phyloP scores from a whole-genome alignment of 331 rosid species.

The Phaseolus coccineus region DNA sequence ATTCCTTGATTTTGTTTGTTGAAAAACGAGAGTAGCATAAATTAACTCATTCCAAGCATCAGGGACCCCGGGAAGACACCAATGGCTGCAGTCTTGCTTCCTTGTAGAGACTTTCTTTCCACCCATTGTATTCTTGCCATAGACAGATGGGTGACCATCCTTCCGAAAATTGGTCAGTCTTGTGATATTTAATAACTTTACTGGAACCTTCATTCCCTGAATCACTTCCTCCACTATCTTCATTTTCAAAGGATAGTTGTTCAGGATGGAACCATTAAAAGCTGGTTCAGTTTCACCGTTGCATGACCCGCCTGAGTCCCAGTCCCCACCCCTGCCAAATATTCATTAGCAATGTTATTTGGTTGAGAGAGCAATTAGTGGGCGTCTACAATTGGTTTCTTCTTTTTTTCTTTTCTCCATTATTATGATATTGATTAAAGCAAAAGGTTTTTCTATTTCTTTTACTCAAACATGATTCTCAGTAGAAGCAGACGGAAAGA shows the following conservation, averaged over 20 bases:
- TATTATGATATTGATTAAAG: background rate
- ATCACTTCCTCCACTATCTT: conserved; percentile 85
- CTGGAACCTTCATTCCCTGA: conserved; percentile 75
- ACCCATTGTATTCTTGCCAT: conserved; percentile 52
- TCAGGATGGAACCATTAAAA: conserved; percentile 68
- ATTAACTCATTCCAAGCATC: conserved; percentile 95
- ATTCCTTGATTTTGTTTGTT: conserved; percentile 50
- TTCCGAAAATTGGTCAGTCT: conserved; percentile 90
- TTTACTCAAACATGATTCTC: conserved; percentile 1
- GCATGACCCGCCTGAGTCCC: conserved; percentile 99
- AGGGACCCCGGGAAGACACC: conserved; percentile 98
- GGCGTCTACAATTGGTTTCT: background rate
- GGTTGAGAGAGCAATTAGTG: conserved; percentile 14
- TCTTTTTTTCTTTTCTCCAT: conserved; percentile 7
- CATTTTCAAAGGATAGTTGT: conserved; percentile 89
- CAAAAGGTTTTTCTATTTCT: background rate
- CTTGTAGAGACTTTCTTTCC: conserved; percentile 67
- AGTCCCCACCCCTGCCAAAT: conserved; percentile 88
- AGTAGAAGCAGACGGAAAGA: conserved; percentile 7
- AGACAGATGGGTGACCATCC: conserved; percentile 93
- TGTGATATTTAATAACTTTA: conserved; percentile 78
- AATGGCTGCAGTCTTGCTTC: conserved; percentile 92
- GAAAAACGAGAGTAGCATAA: conserved; percentile 69
- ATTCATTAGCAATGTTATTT: conserved; percentile 25
- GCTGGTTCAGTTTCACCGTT: conserved; percentile 85